Conservation (phyloP, 176 grass and related monocot species). For the Phragmites australis region DNA sequence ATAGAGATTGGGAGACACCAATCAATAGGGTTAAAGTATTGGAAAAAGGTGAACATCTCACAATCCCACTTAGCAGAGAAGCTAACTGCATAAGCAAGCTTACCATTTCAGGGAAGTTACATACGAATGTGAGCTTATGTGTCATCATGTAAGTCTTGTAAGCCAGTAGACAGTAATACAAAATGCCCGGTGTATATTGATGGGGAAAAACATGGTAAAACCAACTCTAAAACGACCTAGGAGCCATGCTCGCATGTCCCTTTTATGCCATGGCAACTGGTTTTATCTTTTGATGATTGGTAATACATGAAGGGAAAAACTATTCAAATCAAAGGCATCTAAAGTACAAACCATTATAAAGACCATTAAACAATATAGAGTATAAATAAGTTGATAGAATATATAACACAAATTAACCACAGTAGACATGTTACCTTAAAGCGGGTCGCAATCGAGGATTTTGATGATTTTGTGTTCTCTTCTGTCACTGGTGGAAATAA, state of each 20-base stretch:
- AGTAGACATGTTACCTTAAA: conserved; percentile 70
- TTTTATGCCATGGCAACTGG: neutral
- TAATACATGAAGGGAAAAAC: neutral
- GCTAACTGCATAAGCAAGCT: neutral
- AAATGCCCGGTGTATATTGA: neutral
- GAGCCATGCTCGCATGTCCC: neutral
- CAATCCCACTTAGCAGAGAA: neutral
- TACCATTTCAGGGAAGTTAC: neutral
- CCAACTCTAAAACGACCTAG: neutral
- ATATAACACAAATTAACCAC: conserved; percentile 17
- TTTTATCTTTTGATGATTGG: neutral
- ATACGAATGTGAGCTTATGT: neutral
- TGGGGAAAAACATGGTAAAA: neutral
- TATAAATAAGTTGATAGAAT: conserved; percentile 30
- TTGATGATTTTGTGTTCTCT: conserved; percentile 94
- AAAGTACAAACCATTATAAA: conserved; percentile 8
- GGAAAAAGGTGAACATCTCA: neutral
- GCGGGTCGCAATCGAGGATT: conserved; percentile 85
- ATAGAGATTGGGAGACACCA: neutral
- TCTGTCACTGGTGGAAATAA: conserved; percentile 75
- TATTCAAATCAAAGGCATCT: neutral
- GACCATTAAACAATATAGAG: neutral
- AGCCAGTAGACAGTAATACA: neutral
- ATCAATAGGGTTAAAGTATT: neutral
- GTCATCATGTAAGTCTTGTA: neutral